phyloP scores from a whole-genome alignment of 2,329 filamentous ascomycete species.

The Pleoardoris graminearum region DNA sequence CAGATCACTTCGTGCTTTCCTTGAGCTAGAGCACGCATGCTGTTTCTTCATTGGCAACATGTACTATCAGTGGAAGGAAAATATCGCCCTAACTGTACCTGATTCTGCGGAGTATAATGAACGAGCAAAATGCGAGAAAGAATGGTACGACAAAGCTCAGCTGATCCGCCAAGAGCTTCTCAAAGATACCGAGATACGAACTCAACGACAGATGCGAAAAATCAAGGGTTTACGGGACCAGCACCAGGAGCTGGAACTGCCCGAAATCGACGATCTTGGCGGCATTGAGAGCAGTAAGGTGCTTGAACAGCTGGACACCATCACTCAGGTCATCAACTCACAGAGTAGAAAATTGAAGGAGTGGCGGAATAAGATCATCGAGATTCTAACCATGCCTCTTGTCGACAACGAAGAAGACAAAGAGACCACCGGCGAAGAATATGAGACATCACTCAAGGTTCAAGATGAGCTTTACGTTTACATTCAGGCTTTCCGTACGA shows the following conservation, averaged over 20 bases:
- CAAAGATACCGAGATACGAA: slow-evolving; percentile 60
- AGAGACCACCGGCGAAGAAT: slow-evolving; percentile 86
- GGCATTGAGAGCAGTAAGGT: slow-evolving; percentile 75
- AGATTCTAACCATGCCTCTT: slow-evolving; percentile 72
- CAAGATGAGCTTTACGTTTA: slow-evolving; percentile 91
- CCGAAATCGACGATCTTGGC: slow-evolving; percentile 61
- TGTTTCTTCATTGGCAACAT: slow-evolving; percentile 84
- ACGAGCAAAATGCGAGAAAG: slow-evolving; percentile 71
- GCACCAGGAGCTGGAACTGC: slow-evolving; percentile 39
- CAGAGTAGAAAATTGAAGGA: slow-evolving; percentile 72
- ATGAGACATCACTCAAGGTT: slow-evolving; percentile 80
- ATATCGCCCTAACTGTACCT: slow-evolving; percentile 64
- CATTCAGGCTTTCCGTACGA: slow-evolving; percentile 73
- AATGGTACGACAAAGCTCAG: slow-evolving; percentile 79
- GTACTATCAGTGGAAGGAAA: slow-evolving; percentile 79
- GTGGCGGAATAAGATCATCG: slow-evolving; percentile 74
- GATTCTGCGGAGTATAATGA: slow-evolving; percentile 68
- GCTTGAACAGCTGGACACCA: slow-evolving; percentile 65
- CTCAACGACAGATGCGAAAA: slow-evolving; percentile 66
- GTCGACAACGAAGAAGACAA: slow-evolving; percentile 76
- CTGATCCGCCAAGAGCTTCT: slow-evolving; percentile 76
- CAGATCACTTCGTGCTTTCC: slow-evolving; percentile 68
- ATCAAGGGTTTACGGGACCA: slow-evolving; percentile 33
- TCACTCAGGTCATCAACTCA: slow-evolving; percentile 69
- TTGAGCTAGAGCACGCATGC: slow-evolving; percentile 81